Conservation (phyloP, 768 basidiomycete species). For the Boletus edulis region DNA sequence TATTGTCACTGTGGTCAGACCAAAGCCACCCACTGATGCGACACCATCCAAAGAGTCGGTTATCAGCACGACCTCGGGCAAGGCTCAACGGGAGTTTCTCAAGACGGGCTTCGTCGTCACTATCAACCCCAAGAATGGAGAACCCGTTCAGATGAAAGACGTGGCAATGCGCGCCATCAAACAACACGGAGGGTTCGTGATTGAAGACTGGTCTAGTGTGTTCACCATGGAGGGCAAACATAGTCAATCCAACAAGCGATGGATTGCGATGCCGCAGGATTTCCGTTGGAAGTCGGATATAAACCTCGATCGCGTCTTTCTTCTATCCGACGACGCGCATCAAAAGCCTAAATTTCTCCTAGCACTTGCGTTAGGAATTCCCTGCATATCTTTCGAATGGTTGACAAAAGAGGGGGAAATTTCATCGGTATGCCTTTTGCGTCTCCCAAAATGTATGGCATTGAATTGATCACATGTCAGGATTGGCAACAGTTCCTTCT, state of each 20-base stretch:
- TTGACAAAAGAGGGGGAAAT: conserved; percentile 31
- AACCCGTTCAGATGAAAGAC: conserved; percentile 42
- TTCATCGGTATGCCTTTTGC: conserved; percentile 21
- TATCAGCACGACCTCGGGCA: conserved; percentile 35
- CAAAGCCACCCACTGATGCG: conserved; percentile 34
- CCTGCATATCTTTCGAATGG: conserved; percentile 68
- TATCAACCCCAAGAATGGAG: conserved; percentile 36
- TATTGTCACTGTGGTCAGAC: conserved; percentile 43
- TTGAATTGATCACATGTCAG: conserved; percentile 23
- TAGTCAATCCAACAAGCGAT: conserved; percentile 43
- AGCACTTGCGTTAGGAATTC: conserved; percentile 83
- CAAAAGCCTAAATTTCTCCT: conserved; percentile 79
- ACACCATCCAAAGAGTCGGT: conserved; percentile 51
- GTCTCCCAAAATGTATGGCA: conserved; percentile 1
- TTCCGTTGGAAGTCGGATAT: conserved; percentile 43
- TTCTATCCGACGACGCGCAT: conserved; percentile 62
- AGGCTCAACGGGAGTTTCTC: conserved; percentile 37
- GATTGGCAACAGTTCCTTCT: conserved; percentile 67
- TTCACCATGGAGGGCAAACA: conserved; percentile 55
- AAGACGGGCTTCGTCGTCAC: conserved; percentile 64
- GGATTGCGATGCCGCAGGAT: conserved; percentile 50
- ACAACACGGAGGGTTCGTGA: conserved; percentile 50
- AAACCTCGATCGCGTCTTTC: conserved; percentile 48
- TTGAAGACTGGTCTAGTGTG: conserved; percentile 62
- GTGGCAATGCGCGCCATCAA: conserved; percentile 43